Conservation (phyloP, 2,329 filamentous ascomycete genomes). For the Aspergillus fijiensis region DNA sequence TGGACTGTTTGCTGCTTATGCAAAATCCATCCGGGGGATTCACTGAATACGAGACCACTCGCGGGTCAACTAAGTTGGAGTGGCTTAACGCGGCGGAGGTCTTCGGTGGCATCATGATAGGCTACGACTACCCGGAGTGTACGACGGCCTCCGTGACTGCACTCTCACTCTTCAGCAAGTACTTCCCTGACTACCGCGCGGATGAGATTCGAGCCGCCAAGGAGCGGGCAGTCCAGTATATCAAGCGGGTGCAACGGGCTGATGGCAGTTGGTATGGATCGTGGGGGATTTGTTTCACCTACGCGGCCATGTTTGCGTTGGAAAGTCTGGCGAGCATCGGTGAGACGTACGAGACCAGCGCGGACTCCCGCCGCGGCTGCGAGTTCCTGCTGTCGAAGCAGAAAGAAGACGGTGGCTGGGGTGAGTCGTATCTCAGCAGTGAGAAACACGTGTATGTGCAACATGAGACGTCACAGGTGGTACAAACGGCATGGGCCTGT, state of each 20-base stretch:
- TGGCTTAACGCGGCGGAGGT: conserved; percentile 93
- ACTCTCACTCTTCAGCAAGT: conserved; percentile 74
- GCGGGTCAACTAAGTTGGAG: conserved; percentile 76
- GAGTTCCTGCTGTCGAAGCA: conserved; percentile 84
- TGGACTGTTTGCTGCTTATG: conserved; percentile 88
- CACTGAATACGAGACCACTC: conserved; percentile 82
- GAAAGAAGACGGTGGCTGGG: conserved; percentile 89
- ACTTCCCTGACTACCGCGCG: conserved; percentile 77
- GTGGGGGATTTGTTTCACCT: conserved; percentile 98
- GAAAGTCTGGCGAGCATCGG: conserved; percentile 80
- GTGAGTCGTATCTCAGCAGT: conserved; percentile 86
- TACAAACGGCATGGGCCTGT: conserved; percentile 89
- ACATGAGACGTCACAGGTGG: conserved; percentile 80
- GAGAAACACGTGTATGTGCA: conserved; percentile 74
- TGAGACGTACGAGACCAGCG: conserved; percentile 75
- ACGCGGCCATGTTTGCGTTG: conserved; percentile 93
- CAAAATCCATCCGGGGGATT: conserved; percentile 85
- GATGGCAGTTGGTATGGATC: conserved; percentile 98
- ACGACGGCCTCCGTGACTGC: conserved; percentile 92
- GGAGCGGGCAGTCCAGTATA: conserved; percentile 72
- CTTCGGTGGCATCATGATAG: conserved; percentile 96
- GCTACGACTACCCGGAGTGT: conserved; percentile 97
- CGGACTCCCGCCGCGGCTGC: conserved; percentile 70
- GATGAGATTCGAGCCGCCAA: conserved; percentile 74
- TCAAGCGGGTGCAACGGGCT: conserved; percentile 71